These are phyloP conservation scores for Strobilomyces confusus DNA, from an alignment of 768 basidiomycete genomes.

Conservation along the genomic window DNA sequence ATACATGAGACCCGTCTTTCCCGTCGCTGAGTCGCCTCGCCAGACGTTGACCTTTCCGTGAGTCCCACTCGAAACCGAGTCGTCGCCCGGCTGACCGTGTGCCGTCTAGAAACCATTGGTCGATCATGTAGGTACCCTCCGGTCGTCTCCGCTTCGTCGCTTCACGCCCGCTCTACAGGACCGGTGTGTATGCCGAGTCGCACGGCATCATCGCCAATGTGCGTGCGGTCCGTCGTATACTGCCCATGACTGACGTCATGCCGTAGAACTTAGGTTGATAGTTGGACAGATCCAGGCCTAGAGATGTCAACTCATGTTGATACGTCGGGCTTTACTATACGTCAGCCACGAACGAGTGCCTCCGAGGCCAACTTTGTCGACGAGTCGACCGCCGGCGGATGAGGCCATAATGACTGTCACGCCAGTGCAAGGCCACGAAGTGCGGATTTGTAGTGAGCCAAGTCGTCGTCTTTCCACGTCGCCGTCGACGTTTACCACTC, in stretches of 20 bases:
- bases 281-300: too few species aligned
- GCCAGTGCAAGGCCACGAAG: too few species aligned
- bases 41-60: constrained; percentile 90
- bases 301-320: too few species aligned
- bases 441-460: too few species aligned
- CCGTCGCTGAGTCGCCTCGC: constrained; percentile 3
- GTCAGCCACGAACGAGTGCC: too few species aligned
- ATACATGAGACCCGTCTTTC: constrained; percentile 83
- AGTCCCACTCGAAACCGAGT: constrained; percentile 30
- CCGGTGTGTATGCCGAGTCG: constrained; percentile 83
- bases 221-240: constrained; percentile 14
- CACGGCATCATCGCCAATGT: constrained; percentile 92
- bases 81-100: neutral
- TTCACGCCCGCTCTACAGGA: constrained; percentile 45
- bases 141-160: neutral
- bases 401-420: too few species aligned
- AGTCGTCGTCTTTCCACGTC: too few species aligned
- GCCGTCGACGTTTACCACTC: too few species aligned
- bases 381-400: too few species aligned
- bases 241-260: neutral
- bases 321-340: too few species aligned
- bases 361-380: too few species aligned
- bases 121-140: constrained; percentile 58
- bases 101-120: constrained; percentile 79
- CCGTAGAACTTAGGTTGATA: constrained; percentile 23